Evolutionary conservation across 805 yeast species (phyloP).

Genomic region (Ogataea henricii): DNA sequence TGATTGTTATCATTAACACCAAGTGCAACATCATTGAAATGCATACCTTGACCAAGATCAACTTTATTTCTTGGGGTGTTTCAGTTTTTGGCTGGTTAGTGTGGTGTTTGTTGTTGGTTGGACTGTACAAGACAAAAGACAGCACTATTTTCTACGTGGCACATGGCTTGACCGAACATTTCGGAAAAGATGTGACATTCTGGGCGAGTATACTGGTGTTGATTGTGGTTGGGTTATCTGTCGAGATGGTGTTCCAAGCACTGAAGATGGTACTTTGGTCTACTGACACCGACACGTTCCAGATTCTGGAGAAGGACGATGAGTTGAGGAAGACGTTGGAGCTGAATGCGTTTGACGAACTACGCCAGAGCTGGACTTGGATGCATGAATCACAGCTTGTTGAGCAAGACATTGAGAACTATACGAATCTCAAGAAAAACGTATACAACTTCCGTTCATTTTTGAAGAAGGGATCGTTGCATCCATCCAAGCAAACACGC

Average conservation of each 20-base stretch:
- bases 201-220: conserved; percentile 77
- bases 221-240: conserved; percentile 55
- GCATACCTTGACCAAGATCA: conserved; percentile 69
- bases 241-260: conserved; percentile 67
- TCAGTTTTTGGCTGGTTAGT: conserved; percentile 83
- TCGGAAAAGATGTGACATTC: conserved; percentile 81
- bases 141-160: conserved; percentile 69
- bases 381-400: conserved; percentile 35
- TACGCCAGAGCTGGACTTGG: conserved; percentile 80
- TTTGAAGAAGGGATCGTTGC: conserved; percentile 37
- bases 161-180: conserved; percentile 65
- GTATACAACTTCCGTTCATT: conserved; percentile 32
- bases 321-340: conserved; percentile 72
- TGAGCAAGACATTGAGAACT: conserved; percentile 27
- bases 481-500: conserved; percentile 39
- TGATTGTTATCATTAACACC: conserved; percentile 70
- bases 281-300: conserved; percentile 78
- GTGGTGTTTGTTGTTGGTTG: conserved; percentile 81
- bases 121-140: conserved; percentile 55
- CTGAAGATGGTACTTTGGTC: conserved; percentile 59
- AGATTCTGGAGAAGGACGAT: conserved; percentile 69
- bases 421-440: conserved; percentile 18
- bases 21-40: conserved; percentile 83
- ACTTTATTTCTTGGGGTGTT: conserved; percentile 62
- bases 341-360: conserved; percentile 66